Base-by-base conservation (phyloP, 1,284 basidiomycete genomes). In the Rhodotorula sp. region DNA sequence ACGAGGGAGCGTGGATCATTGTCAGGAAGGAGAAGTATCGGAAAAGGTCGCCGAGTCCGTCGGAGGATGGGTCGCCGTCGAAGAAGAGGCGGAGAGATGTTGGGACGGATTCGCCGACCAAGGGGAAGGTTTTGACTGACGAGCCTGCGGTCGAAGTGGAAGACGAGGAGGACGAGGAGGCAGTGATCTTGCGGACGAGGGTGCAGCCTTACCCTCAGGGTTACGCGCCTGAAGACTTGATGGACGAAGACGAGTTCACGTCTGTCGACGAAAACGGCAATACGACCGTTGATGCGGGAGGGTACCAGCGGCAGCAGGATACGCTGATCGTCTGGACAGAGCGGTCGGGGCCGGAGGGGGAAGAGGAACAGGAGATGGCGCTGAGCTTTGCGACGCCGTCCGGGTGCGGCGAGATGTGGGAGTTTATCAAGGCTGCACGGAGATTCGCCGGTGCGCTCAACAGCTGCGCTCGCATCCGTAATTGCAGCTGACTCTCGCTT, bases 291-390 rank as follows among this genome's bases (percentile, higher is more conserved):
- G 89, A 47, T 85, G 86, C 53, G 76, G 93, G 95, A 77, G 90
- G 92, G 51, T 96, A 96, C 80, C 90, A 92, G 77, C 85, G 91
- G 62, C 94, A 96, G 79, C 93, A 95, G 92, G 95, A 98, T 75
- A 99, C 96, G 2, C 85, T 99, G 56, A 97, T 99, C 73, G 95
- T 99, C 20, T 99, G 95, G 95, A 99, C 95, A 2, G 95, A 98
- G 34, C 59, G 68, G 2, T 24, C 29, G 30, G 51, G 20, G 9
- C 10, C 20, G 2, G 79, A 91, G 8, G 58, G 91, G 0, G 89
- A 93, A 74, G 61, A 64, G n/a, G 92, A 93, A 32, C 88, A 90
- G 32, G 95, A 99, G 81, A 94, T 96, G 81, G 96, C 96, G 4
- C 84, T 99, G 60, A 96, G 93, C 75, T 99, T 99, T 78, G 95